Percentiles rank a stretch among this genome's conserved stretches.
These are phyloP conservation scores for Fusarium sp. DNA, from an alignment of 2,329 filamentous ascomycete species.

Conservation along the genomic window DNA sequence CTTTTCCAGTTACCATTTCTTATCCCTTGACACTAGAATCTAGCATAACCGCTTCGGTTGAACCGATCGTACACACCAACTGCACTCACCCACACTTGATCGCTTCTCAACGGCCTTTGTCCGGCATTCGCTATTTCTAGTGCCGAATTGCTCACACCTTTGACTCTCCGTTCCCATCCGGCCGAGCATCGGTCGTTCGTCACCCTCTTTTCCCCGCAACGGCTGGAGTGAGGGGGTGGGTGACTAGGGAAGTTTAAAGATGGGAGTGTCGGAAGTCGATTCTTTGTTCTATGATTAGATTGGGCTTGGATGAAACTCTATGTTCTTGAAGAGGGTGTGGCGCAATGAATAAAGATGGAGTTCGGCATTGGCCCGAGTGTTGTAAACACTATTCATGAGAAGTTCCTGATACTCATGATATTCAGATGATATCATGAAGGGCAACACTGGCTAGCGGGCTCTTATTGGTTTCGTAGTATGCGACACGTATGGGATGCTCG, in stretches of 20 bases:
- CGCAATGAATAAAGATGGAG: not conserved
- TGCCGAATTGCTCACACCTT: constrained; percentile 5
- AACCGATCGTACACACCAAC: constrained; percentile 20
- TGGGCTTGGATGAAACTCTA: not conserved
- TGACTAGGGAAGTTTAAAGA: constrained; percentile 30
- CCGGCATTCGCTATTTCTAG: constrained; percentile 36
- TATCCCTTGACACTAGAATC: not conserved
- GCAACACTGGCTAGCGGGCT: too few relatives aligned
- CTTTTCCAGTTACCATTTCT: not conserved
- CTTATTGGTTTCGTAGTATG: too few relatives aligned
- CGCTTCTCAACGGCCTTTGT: constrained; percentile 16
- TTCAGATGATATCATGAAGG: too few relatives aligned
- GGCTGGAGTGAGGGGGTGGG: constrained; percentile 12
- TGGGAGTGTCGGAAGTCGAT: constrained; percentile 21
- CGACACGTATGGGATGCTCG: not conserved
- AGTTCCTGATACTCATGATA: not conserved
- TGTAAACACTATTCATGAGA: not conserved
- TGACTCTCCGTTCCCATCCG: constrained; percentile 26
- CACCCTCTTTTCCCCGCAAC: constrained; percentile 15
- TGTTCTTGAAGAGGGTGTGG: not conserved
- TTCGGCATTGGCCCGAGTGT: not conserved
- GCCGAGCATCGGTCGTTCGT: not conserved
- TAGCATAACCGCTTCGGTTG: constrained; percentile 7
- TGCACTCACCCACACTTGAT: not conserved
- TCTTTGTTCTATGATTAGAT: constrained; percentile 24